phyloP scores from a whole-genome alignment of 768 basidiomycete genomes.

The Mrakia hoshinonis region DNA sequence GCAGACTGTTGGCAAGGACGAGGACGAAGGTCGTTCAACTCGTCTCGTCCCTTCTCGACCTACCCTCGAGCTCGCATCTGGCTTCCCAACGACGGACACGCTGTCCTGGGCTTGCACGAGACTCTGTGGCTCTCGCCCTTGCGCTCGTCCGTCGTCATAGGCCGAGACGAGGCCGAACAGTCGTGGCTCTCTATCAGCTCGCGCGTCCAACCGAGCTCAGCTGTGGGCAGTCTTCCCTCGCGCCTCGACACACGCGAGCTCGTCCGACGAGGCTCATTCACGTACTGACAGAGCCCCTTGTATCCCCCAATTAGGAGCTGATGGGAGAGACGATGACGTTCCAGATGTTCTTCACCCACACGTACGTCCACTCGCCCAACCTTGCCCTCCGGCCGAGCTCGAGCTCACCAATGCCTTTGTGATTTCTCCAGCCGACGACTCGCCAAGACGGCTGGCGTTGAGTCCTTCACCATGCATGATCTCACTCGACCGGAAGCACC shows the following conservation, averaged over 20 bases:
- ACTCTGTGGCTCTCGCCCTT: too few species aligned
- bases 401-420: neutral
- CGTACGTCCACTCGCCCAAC: conserved; percentile 45
- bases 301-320: conserved; percentile 53
- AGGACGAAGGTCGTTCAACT: too few species aligned
- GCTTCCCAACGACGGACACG: too few species aligned
- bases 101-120: too few species aligned
- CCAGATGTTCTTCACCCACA: conserved; percentile 60
- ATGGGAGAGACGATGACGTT: conserved; percentile 53
- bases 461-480: conserved; percentile 69
- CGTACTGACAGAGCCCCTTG: neutral
- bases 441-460: conserved; percentile 61
- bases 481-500: conserved; percentile 62
- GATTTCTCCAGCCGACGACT: conserved; percentile 52
- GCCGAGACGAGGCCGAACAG: too few species aligned
- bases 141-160: too few species aligned
- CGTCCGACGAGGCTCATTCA: neutral
- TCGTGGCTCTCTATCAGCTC: too few species aligned
- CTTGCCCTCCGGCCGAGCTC: neutral
- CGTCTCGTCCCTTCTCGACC: too few species aligned
- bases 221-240: neutral
- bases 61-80: too few species aligned
- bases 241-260: neutral
- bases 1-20: too few species aligned
- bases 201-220: neutral